Base-by-base conservation (phyloP, 2,329 filamentous ascomycete genomes). In the Cladosporium cucumerinum region DNA sequence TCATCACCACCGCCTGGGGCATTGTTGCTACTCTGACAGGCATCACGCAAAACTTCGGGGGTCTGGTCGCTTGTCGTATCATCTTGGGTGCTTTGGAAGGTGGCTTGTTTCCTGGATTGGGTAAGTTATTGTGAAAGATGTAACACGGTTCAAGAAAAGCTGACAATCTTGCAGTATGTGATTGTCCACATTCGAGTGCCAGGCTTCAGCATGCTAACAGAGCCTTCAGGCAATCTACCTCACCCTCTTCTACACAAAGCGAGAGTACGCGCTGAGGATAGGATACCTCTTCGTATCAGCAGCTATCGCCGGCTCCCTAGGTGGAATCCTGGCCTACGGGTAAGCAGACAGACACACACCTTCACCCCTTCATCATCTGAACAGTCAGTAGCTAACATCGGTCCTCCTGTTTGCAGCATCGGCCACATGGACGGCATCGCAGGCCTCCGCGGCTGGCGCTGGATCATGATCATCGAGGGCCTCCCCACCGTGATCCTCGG, bases 401-500 rank as follows among this genome's bases (percentile, higher is more conserved):
- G 3, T 30, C 12, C 54, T 18, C n/a, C 16, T 25, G 2, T 5
- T 51, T 6, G 23, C 23, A 58, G 55, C 1, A 90, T 92, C 66
- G 87, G 88, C 0, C 85, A 88, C 71, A 86, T 93, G 84, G 86
- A 89, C 57, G 89, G 89, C 1, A 73, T 86, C 1, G 77, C 78
- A 0, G 89, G 88, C 1, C 80, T 87, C 69, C 78, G 79, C 30
- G 90, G 88, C 2, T 93, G 90, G 90, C 80, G 87, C 48, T 89
- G 87, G 82, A 87, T 92, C 61, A 84, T 92, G 81, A 83, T 85
- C 7, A 58, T 64, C 62, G 62, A 64, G 26, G 62, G 62, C 32
- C 26, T 64, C 10, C 62, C 62, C 16, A 64, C 62, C 39, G 28
- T 64, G 16, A 49, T 64, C 30, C 62, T 64, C 11, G 62, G 62